Percentiles rank a stretch among this genome's conserved stretches.
phyloP scores from a whole-genome alignment of 1,139 yeast genomes.

The Taphrina flavorubra region DNA sequence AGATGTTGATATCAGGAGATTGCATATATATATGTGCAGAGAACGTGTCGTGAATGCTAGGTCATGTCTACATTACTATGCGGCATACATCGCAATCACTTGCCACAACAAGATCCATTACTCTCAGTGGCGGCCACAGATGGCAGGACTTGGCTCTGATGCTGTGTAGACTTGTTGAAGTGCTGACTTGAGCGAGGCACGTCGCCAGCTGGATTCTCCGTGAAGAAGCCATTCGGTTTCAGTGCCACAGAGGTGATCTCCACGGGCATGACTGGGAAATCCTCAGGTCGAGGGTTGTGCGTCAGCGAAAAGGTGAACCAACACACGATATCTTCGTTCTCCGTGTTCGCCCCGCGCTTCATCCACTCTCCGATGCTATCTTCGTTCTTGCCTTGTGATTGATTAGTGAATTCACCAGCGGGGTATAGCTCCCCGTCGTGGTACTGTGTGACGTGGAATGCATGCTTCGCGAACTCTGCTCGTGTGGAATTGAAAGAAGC shows the following conservation, averaged over 20 bases:
- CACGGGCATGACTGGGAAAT: slow-evolving; percentile 75
- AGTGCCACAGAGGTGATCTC: slow-evolving; percentile 24
- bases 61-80: too few relatives aligned
- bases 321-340: slow-evolving; percentile 70
- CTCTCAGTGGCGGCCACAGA: slow-evolving; percentile 15
- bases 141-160: not conserved
- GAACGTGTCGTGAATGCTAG: too few relatives aligned
- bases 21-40: too few relatives aligned
- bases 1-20: too few relatives aligned
- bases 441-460: slow-evolving; percentile 73
- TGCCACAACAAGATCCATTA: slow-evolving; percentile 2
- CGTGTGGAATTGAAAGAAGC: slow-evolving; percentile 78
- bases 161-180: slow-evolving; percentile 30
- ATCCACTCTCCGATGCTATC: slow-evolving; percentile 21
- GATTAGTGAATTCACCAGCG: slow-evolving; percentile 62
- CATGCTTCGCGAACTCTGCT: slow-evolving; percentile 77
- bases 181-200: slow-evolving; percentile 27
- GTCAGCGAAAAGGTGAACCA: slow-evolving; percentile 85
- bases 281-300: slow-evolving; percentile 87
- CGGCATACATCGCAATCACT: not conserved
- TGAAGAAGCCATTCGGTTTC: slow-evolving; percentile 32
- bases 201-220: slow-evolving; percentile 28
- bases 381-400: slow-evolving; percentile 22
- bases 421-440: slow-evolving; percentile 68
- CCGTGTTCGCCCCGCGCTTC: slow-evolving; percentile 56